Conservation (phyloP, 2,329 filamentous ascomycete species). For the Botrytis sinoallii region DNA sequence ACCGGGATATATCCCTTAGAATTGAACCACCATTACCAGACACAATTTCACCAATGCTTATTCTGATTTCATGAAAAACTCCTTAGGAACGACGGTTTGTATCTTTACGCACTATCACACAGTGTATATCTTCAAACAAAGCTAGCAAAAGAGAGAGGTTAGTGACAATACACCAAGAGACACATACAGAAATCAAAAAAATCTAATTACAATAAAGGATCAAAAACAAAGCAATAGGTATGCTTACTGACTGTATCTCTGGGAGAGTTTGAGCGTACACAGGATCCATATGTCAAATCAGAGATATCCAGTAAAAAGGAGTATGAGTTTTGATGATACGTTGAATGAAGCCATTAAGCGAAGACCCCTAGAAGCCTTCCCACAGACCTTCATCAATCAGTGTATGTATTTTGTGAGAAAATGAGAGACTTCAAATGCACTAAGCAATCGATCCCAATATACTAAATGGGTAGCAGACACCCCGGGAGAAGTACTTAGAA, state of each 20-base stretch:
- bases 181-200: neutral
- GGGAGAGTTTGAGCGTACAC: neutral
- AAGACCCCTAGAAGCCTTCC: neutral
- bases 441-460: neutral
- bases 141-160: neutral
- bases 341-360: neutral
- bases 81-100: too few species aligned
- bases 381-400: neutral
- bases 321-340: neutral
- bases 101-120: neutral
- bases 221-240: neutral
- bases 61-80: neutral
- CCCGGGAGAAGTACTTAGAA: neutral
- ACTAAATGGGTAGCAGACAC: neutral
- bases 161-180: neutral
- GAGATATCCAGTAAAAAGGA: neutral
- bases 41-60: neutral
- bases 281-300: neutral
- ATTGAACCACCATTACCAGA: neutral
- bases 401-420: neutral
- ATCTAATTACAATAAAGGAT: neutral
- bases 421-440: neutral
- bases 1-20: neutral
- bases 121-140: neutral
- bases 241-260: neutral